phyloP scores from a whole-genome alignment of 2,329 filamentous ascomycete species.

The Apiospora phragmitis region DNA sequence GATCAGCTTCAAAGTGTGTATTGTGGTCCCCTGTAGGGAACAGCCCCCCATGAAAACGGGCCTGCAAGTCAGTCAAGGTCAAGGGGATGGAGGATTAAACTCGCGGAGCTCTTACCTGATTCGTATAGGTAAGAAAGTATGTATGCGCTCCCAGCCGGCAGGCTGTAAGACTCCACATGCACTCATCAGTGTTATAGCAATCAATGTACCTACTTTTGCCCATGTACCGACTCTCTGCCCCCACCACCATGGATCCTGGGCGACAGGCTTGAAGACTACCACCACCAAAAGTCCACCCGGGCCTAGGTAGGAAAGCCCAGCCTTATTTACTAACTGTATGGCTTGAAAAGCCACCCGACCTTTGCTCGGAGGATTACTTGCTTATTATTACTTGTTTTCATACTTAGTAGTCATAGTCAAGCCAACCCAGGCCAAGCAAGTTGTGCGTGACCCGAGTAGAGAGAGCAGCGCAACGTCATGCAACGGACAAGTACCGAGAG shows the following conservation, averaged over 20 bases:
- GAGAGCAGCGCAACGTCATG: background rate
- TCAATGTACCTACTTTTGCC: background rate
- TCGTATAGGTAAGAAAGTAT: constrained; percentile 14
- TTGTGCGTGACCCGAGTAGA: background rate
- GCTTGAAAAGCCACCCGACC: background rate
- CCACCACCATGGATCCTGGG: background rate
- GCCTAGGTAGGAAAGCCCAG: constrained; percentile 2
- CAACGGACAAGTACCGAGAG: background rate
- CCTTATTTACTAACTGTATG: background rate
- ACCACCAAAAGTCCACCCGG: background rate
- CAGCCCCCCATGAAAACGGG: constrained; percentile 8
- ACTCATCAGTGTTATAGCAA: no score
- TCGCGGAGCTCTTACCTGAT: constrained; percentile 18
- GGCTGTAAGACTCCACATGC: background rate
- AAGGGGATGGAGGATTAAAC: constrained; percentile 7
- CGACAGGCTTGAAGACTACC: background rate
- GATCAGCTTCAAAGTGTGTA: constrained; percentile 15
- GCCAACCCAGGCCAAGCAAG: background rate
- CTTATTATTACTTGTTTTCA: background rate
- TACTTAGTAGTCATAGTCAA: background rate
- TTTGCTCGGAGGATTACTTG: background rate
- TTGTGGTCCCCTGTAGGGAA: constrained; percentile 14
- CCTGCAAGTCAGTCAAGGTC: constrained; percentile 18
- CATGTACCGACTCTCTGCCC: background rate
- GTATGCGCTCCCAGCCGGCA: constrained; percentile 9